Evolutionary conservation across 352 stramenopile genomes (phyloP).

Genomic region (Aphanomyces invadans): DNA sequence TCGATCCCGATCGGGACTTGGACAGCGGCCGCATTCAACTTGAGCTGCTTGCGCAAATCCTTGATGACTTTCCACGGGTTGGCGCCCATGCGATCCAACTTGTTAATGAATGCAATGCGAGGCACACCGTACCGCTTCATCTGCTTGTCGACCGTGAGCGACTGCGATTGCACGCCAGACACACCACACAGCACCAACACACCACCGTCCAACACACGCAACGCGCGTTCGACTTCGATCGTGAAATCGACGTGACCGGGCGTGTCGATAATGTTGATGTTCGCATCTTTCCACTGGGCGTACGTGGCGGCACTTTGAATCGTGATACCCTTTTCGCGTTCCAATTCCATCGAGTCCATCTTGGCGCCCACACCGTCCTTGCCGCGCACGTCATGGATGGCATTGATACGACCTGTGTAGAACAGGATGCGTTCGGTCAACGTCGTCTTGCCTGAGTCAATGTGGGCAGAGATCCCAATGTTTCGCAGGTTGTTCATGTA

Average conservation of each 20-base stretch:
- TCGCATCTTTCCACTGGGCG: constrained; percentile 91
- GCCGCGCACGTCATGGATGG: constrained; percentile 93
- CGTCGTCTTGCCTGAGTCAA: constrained; percentile 98
- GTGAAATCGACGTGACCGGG: constrained; percentile 98
- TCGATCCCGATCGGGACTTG: constrained; percentile 98
- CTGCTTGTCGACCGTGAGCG: constrained; percentile 97
- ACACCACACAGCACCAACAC: constrained; percentile 89
- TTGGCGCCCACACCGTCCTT: constrained; percentile 98
- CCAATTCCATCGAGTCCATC: constrained; percentile 99
- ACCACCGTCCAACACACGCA: constrained; percentile 96
- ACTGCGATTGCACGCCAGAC: constrained; percentile 96
- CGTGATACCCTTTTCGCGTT: constrained; percentile 99
- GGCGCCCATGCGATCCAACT: constrained; percentile 95
- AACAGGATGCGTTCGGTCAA: constrained; percentile 99
- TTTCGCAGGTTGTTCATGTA: constrained; percentile 87
- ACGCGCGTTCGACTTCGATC: constrained; percentile 95
- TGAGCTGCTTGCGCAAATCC: constrained; percentile 93
- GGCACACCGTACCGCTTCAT: constrained; percentile 99
- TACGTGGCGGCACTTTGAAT: constrained; percentile 99
- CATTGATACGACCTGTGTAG: constrained; percentile 98
- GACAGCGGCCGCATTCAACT: constrained; percentile 93
- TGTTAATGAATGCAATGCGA: constrained; percentile 99
- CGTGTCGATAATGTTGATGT: constrained; percentile 99
- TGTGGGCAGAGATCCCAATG: constrained; percentile 96
- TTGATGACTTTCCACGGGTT: constrained; percentile 94